Evolutionary conservation across 2,329 filamentous ascomycete species (phyloP).

Genomic region (Incumbomyces delicatus): DNA sequence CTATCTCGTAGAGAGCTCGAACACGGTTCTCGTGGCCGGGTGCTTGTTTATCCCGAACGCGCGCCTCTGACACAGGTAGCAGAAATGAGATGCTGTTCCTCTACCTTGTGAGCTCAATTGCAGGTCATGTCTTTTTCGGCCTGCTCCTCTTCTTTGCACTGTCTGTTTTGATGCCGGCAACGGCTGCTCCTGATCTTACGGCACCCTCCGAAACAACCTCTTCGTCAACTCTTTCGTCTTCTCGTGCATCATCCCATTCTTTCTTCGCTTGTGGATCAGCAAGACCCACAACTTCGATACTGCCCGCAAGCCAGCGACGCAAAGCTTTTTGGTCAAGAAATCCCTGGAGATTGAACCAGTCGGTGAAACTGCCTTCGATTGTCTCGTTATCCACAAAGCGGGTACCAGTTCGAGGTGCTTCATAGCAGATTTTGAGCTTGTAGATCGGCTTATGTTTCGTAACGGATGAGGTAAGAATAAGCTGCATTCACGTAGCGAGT

Average conservation of each 20-base stretch:
- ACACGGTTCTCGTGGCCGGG: too few relatives aligned
- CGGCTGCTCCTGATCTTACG: conserved; percentile 19
- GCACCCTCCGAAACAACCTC: conserved; percentile 23
- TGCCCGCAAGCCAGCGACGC: conserved; percentile 51
- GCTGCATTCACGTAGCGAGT: conserved; percentile 35
- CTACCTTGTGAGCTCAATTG: too few relatives aligned
- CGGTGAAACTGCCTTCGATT: conserved; percentile 48
- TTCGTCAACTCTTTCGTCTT: conserved; percentile 6
- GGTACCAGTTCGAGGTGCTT: conserved; percentile 28
- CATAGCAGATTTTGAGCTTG: conserved; percentile 53
- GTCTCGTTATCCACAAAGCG: conserved; percentile 34
- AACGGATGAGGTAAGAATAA: conserved; percentile 61
- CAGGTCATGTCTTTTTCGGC: background rate
- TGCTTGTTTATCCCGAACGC: too few relatives aligned
- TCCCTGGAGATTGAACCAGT: conserved; percentile 50
- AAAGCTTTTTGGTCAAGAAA: conserved; percentile 52
- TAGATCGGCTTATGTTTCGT: conserved; percentile 79
- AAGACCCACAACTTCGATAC: conserved; percentile 45
- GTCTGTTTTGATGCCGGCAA: conserved; percentile 1
- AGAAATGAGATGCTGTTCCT: too few relatives aligned
- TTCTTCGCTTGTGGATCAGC: conserved; percentile 26
- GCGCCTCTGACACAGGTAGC: too few relatives aligned
- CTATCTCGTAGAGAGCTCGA: too few relatives aligned
- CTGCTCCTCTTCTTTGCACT: conserved; percentile 3
- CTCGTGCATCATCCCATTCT: conserved; percentile 4